Evolutionary conservation across 805 yeast species (phyloP).

Genomic region (Candida incommunis): DNA sequence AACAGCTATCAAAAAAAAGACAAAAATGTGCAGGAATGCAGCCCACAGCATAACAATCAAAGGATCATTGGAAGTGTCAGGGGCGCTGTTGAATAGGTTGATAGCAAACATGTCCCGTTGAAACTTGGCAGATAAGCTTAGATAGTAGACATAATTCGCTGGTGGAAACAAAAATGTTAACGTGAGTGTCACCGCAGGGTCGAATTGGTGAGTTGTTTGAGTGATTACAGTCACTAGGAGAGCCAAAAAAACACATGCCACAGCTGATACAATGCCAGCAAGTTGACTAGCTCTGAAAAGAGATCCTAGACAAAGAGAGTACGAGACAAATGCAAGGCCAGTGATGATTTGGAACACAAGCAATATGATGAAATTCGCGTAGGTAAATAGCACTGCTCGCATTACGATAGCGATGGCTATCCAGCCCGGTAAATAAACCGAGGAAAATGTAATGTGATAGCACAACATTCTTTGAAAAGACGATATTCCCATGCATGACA

Average conservation of each 20-base stretch:
- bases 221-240: constrained; percentile 20
- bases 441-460: constrained; percentile 16
- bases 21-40: constrained; percentile 19
- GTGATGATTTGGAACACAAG: constrained; percentile 19
- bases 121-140: constrained; percentile 18
- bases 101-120: constrained; percentile 14
- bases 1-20: constrained; percentile 16
- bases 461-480: constrained; percentile 16
- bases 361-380: constrained; percentile 14
- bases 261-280: constrained; percentile 22
- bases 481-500: constrained; percentile 21
- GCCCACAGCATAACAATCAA: constrained; percentile 16
- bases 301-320: constrained; percentile 17
- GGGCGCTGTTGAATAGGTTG: constrained; percentile 15
- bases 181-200: constrained; percentile 15
- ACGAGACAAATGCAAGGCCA: constrained; percentile 21
- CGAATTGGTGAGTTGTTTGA: constrained; percentile 12
- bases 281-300: constrained; percentile 19
- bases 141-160: constrained; percentile 21
- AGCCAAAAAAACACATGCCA: constrained; percentile 18
- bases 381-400: constrained; percentile 13
- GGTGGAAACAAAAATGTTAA: constrained; percentile 22
- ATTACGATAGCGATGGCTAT: constrained; percentile 17
- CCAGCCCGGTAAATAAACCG: constrained; percentile 22
- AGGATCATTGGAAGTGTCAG: constrained; percentile 10